phyloP scores from a whole-genome alignment of 352 stramenopile species.

The Phytophthora syringae region DNA sequence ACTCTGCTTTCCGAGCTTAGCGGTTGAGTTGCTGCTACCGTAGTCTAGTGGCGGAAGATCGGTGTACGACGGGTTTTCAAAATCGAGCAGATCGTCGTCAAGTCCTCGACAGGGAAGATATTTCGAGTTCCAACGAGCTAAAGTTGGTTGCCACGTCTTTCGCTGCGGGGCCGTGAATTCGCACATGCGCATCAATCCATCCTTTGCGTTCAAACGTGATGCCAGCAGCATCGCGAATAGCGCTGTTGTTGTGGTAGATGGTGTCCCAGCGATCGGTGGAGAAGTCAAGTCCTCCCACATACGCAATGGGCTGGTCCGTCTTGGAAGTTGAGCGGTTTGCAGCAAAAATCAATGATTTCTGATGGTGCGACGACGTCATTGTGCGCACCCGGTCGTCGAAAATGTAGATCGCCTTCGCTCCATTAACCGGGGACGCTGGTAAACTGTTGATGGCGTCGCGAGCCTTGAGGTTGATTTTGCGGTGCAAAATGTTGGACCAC shows the following conservation, averaged over 20 bases:
- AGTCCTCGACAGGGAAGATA: constrained; percentile 24
- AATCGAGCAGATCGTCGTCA: constrained; percentile 45
- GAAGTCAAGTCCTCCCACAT: constrained; percentile 59
- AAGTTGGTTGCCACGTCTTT: constrained; percentile 57
- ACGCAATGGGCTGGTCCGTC: constrained; percentile 36
- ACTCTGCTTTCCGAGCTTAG: constrained; percentile 27
- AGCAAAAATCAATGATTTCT: constrained; percentile 52
- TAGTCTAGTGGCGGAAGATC: constrained; percentile 15
- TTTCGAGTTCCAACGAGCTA: constrained; percentile 55
- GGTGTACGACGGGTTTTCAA: constrained; percentile 44
- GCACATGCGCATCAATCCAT: constrained; percentile 55
- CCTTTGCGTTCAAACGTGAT: constrained; percentile 46
- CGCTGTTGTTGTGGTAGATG: constrained; percentile 47
- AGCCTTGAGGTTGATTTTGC: constrained; percentile 38
- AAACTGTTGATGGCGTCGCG: constrained; percentile 49
- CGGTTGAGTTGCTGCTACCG: constrained; percentile 5
- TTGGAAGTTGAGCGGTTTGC: constrained; percentile 8
- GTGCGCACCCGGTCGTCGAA: constrained; percentile 58
- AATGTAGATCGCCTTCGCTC: constrained; percentile 32
- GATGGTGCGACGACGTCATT: constrained; percentile 47
- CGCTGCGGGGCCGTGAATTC: constrained; percentile 48
- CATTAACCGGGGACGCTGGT: constrained; percentile 9
- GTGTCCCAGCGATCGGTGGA: constrained; percentile 64
- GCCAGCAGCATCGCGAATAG: constrained; percentile 38
- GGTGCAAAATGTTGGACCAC: constrained; percentile 56